Conservation (phyloP, 495 filamentous ascomycete species). For the Podospora conica region DNA sequence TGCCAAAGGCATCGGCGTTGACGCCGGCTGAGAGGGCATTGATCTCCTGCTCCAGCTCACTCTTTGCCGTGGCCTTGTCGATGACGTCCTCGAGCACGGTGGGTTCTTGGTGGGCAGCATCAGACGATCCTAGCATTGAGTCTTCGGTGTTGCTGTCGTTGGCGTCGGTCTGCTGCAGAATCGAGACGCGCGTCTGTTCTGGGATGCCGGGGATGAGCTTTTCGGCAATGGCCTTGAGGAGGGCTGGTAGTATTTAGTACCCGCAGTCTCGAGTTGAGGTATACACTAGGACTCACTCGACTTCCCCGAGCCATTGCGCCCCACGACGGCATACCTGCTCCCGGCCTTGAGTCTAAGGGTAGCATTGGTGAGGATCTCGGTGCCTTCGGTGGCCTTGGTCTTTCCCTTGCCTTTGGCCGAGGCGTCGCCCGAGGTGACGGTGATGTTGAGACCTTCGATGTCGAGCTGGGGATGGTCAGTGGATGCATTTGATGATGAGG, state of each 20-base stretch:
- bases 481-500: neutral
- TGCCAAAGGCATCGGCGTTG: constrained; percentile 45
- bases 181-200: constrained; percentile 56
- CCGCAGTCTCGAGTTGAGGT: neutral
- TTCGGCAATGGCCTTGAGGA: constrained; percentile 67
- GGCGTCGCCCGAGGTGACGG: constrained; percentile 45
- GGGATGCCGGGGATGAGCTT: constrained; percentile 76
- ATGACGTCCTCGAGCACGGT: constrained; percentile 64
- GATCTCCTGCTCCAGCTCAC: constrained; percentile 52
- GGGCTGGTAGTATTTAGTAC: constrained; percentile 38
- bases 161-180: constrained; percentile 62
- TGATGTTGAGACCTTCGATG: constrained; percentile 59
- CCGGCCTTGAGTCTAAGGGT: constrained; percentile 64
- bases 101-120: constrained; percentile 16
- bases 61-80: constrained; percentile 55
- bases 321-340: constrained; percentile 65
- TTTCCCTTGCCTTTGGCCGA: constrained; percentile 43
- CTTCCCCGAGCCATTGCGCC: constrained; percentile 75
- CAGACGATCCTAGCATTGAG: neutral
- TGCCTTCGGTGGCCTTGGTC: constrained; percentile 46
- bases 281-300: constrained; percentile 50
- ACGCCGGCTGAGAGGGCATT: constrained; percentile 36
- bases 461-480: constrained; percentile 46
- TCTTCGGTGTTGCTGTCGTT: constrained; percentile 30
- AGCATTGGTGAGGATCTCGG: constrained; percentile 63